Base-by-base conservation (phyloP, 768 basidiomycete genomes). In the Podaxis sp. region DNA sequence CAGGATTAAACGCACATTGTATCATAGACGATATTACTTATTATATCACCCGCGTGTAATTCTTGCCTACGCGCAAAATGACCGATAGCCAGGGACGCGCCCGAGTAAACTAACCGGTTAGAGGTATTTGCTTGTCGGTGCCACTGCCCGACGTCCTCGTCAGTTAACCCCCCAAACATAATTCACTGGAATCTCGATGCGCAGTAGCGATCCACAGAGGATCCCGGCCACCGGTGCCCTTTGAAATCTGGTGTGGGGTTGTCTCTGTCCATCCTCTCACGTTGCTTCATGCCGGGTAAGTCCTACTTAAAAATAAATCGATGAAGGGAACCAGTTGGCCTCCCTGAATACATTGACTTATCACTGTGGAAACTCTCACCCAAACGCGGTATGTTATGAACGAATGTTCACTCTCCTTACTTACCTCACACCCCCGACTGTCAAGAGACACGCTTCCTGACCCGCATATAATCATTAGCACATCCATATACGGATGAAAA, bases 1-100 rank as follows among this genome's bases (percentile, higher is more conserved):
- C 46, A 59, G 64, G 62, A 65, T 46, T 65, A 59, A 61, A 60
- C 24, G 37, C 40, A n/a, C 13, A 10, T 50, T 38, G 48, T 52
- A 57, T 51, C 38, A 56, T 46, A 50, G 17, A 30, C 24, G 12
- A 51, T 58, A 38, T 33, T 37, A 20, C 30, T 22, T 30, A 51
- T 60, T 49, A 60, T 49, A 60, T 60, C 58, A 60, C 15, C 38
- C 20, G 17, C 30, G 26, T 22, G 46, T 56, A 15, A 56, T 20
- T n/a, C 44, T 46, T 20, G 44, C 20, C 44, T 20, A 20, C n/a
- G 44, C 7, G 44, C 44, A 8, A 22, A 46, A 6, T 17, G 20
- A 46, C 17, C 20, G 44, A 20, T 46, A 46, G 20, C 44, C 20
- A 20, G 15, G 2, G 44, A 20, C 44, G 1, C 8, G n/a, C n/a